phyloP scores from a whole-genome alignment of 768 basidiomycete species.

The Leccinum longicurvipes region DNA sequence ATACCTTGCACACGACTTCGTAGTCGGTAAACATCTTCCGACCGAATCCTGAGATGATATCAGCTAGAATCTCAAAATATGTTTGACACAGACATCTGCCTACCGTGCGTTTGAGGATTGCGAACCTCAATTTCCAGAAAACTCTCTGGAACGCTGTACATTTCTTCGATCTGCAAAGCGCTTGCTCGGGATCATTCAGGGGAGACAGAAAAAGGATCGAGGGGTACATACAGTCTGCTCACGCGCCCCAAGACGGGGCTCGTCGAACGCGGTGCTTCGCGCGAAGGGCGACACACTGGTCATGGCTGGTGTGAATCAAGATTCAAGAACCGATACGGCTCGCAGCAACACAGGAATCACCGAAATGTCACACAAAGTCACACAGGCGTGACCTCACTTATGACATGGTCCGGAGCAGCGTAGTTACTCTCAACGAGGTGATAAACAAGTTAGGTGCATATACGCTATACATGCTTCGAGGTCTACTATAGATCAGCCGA shows the following conservation, averaged over 20 bases:
- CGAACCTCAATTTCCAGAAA: conserved; percentile 97
- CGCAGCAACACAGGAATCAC: conserved; percentile 19
- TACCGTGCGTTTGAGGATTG: conserved; percentile 96
- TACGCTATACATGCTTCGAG: background rate
- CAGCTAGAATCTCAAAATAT: background rate
- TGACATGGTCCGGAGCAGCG: too few relatives aligned
- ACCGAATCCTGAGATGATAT: conserved; percentile 63
- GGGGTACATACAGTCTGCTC: conserved; percentile 52
- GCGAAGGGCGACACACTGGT: conserved; percentile 55
- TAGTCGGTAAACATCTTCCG: conserved; percentile 99
- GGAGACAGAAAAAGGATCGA: conserved; percentile 3
- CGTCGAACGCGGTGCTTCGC: conserved; percentile 56
- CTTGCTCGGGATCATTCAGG: conserved; percentile 35
- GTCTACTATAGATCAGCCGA: conserved; percentile 40
- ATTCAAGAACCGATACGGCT: conserved; percentile 17
- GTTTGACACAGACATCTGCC: background rate
- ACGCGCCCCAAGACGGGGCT: conserved; percentile 44
- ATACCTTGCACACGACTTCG: conserved; percentile 94
- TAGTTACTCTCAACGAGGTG: too few relatives aligned
- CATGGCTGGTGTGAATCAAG: conserved; percentile 28
- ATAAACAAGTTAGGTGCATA: too few relatives aligned
- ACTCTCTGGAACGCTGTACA: conserved; percentile 96
- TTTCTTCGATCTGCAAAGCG: conserved; percentile 81
- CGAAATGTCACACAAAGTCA: conserved; percentile 20
- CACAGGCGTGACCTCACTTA: conserved; percentile 10